Base-by-base conservation (phyloP, 2,329 filamentous ascomycete species). In the Cytospora paraplurivora region DNA sequence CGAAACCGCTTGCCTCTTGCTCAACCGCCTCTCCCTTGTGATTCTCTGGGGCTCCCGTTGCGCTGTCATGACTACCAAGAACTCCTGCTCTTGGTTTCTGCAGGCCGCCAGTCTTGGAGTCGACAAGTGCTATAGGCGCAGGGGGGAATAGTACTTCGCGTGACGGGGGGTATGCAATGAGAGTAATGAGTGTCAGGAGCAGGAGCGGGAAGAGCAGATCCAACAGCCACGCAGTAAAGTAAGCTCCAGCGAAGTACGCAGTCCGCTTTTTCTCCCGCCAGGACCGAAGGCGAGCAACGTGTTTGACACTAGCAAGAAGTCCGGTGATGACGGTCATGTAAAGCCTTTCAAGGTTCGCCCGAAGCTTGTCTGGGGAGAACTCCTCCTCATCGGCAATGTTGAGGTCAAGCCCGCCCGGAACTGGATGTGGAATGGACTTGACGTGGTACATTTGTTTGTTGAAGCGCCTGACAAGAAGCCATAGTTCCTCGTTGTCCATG, bases 21-120 rank as follows among this genome's bases (percentile, higher is more conserved):
- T 96, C 92, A 1, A 92, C 89, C 0, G 91, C 90, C 73, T 95
- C 91, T 33, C 92, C 92, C 72, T 92, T 89, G 76, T 92, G 85
- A 68, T 92, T 91, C 73, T 96, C 91, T 0, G 91, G 89, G 0
- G 92, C 92, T 1, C 92, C 92, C 0, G 92, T 96, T 0, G 89
- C 83, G 62, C 89, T 92, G 65, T 92, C 89, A 34, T 88, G 84
- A 21, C 89, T 92, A 0, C 89, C 92, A 0, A 95, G 76, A 0
- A 92, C 86, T 1, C 91, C 91, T 3, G 91, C 84, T 57, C 86
- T 85, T 0, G 91, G 91, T 69, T 90, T 93, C 73, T 95, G 87
- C 0, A 94, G 80, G 7, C 89, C 90, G 7, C 92, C 91, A 0
- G 88, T 89, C 64, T 82, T 85, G 38, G 81, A 78, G 67, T 88